Evolutionary conservation across 805 yeast species (phyloP).

Genomic region (Wickerhamiella qilinensis): DNA sequence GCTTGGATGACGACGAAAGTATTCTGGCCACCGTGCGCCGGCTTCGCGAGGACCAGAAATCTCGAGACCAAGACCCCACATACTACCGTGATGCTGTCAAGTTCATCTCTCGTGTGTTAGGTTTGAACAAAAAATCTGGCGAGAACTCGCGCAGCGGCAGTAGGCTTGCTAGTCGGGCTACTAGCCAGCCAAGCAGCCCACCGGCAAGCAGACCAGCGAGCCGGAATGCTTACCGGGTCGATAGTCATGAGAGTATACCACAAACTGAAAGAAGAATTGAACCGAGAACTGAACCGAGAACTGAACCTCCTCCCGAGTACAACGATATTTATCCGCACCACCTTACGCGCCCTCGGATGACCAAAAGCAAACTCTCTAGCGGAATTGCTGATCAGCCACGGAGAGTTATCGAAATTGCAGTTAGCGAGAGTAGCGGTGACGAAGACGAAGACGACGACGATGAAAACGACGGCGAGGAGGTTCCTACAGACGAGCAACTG

Average conservation of each 20-base stretch:
- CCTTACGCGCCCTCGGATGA: not conserved
- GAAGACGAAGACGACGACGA: conserved; percentile 13
- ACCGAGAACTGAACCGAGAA: not conserved
- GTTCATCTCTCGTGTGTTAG: not conserved
- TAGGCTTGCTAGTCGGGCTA: not conserved
- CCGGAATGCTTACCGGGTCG: not conserved
- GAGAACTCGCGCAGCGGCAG: not conserved
- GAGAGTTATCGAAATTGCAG: conserved; percentile 20
- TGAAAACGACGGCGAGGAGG: conserved; percentile 5
- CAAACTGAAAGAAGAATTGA: not conserved
- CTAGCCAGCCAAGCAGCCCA: not conserved
- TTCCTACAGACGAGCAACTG: conserved; percentile 3
- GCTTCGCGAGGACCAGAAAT: not conserved
- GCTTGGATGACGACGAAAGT: conserved; percentile 1
- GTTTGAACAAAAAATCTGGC: not conserved
- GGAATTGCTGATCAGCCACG: not conserved
- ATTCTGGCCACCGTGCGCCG: conserved; percentile 3
- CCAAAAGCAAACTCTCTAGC: not conserved
- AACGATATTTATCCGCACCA: conserved; percentile 5
- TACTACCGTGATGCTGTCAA: not conserved
- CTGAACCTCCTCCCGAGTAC: conserved; percentile 7
- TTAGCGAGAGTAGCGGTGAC: conserved; percentile 6
- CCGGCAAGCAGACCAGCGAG: not conserved
- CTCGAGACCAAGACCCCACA: not conserved
- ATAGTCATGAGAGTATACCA: too few species aligned